Evolutionary conservation across 2,329 filamentous ascomycete genomes (phyloP).

Genomic region (Alternaria viburni): DNA sequence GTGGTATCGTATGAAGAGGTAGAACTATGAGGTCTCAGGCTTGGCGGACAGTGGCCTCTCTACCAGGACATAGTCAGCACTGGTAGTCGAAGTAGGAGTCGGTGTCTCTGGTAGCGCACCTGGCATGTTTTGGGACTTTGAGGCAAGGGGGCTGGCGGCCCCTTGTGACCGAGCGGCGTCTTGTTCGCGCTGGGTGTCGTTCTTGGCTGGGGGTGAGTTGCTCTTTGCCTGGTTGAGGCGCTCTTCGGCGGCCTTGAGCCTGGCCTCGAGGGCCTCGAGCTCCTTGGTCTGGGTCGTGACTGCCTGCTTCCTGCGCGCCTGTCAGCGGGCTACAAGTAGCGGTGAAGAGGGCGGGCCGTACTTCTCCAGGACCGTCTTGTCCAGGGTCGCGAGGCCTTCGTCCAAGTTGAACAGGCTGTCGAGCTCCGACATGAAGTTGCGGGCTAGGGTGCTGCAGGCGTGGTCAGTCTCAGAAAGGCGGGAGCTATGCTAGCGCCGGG

Average conservation of each 20-base stretch:
- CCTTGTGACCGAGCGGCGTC: slow-evolving; percentile 36
- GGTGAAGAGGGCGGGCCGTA: slow-evolving; percentile 55
- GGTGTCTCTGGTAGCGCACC: slow-evolving; percentile 41
- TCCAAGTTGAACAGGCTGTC: slow-evolving; percentile 91
- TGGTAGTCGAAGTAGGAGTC: slow-evolving; percentile 39
- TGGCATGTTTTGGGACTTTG: slow-evolving; percentile 30
- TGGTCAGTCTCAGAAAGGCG: slow-evolving; percentile 27
- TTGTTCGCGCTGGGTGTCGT: slow-evolving; percentile 37
- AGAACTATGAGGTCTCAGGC: slow-evolving; percentile 19
- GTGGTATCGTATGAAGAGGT: slow-evolving; percentile 13
- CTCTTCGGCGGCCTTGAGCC: slow-evolving; percentile 83
- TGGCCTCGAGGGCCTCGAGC: slow-evolving; percentile 83
- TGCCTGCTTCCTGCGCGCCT: slow-evolving; percentile 71
- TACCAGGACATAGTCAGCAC: slow-evolving; percentile 48
- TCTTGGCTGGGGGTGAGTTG: slow-evolving; percentile 40
- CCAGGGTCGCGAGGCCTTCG: slow-evolving; percentile 74
- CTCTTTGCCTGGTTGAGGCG: slow-evolving; percentile 60
- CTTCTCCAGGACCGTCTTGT: slow-evolving; percentile 81
- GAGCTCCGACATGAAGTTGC: slow-evolving; percentile 83
- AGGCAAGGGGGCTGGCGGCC: slow-evolving; percentile 34
- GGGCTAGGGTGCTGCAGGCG: slow-evolving; percentile 76
- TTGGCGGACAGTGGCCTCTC: slow-evolving; percentile 37
- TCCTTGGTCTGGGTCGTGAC: slow-evolving; percentile 77
- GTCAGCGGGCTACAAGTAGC: slow-evolving; percentile 12
- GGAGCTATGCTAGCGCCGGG: slow-evolving; percentile 31